Evolutionary conservation across 768 basidiomycete species (phyloP), one percentile per base, ranked within the genome.

Genomic region (Boletus bicolor): DNA sequence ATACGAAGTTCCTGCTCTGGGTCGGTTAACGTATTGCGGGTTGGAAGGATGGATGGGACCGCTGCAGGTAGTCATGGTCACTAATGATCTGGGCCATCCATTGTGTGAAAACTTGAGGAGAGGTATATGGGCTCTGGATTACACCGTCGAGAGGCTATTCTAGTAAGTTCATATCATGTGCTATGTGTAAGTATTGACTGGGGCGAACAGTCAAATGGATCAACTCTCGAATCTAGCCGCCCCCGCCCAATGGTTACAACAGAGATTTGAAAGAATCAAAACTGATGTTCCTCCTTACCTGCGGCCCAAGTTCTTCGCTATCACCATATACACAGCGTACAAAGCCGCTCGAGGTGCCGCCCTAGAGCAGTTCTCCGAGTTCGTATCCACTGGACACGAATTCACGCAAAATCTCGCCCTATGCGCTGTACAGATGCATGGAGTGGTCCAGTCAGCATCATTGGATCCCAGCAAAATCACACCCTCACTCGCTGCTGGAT

Each of bases 41-140:
- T 71, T 98, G 49, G 93, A 98, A 66, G 97, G 97, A 2, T 99
- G 95, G 93, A 98, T 99, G 93, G 82, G 87, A 62, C 86, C 86
- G 0, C 75, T 98, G 52, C 80, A 84, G 38, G 83, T 84, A 61
- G 84, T 98, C 69, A 94, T 94, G 84, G 78, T 79, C 60, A 81
- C 85, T 65, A 98, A 98, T 70, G 94, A 99, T 68, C 80, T 98
- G 4, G 97, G 97, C 0, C 94, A 98, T 70, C 82, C 93, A 1
- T 77, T 99, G 5, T 96, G 93, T 64, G 86, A 76, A 4, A 92
- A 98, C 72, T 72, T 98, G 54, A 82, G 97, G 56, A 80, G 87
- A 30, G 97, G 97, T 7, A 79, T 79, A 15, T 98, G 97, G 97
- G 89, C 96, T 12, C 72, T 98, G 64, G 91, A 98, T 71, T 98